Evolutionary conservation across 1,284 basidiomycete species (phyloP), one percentile per base, ranked within the genome.

Genomic region (Gastroboletus turbinatus): DNA sequence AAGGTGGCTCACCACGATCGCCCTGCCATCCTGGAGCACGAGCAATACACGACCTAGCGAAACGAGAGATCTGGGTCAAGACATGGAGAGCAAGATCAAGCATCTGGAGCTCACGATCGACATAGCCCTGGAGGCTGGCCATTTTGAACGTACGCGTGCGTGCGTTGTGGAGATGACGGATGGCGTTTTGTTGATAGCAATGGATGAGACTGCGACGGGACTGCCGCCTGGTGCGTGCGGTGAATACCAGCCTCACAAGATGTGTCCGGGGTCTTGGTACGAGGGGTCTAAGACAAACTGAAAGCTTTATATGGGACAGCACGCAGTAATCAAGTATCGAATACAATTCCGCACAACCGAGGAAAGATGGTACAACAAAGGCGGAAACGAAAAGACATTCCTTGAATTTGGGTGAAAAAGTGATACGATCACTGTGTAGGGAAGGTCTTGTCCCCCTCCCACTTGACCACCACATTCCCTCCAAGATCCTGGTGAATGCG

Each of bases 21-120:
- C 84, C 63, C 94, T 84, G 53, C 94, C 94, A 72, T 97, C 94
- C 78, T 96, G 94, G 35, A 95, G 87, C 62, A 96, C 82, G 65
- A 96, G 83, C 50, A 94, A 80, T 62, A 96, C 94, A 69, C 85
- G 88, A 69, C 86, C 70, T 72, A 14, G 36, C 21, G 13, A 43
- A 39, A 17, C 17, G 35, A 30, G n/a, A 29, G 23, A 11, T n/a
- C n/a, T n/a, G n/a, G 35, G 35, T 66, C 32, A 57, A 21, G 4
- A 49, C 19, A 43, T 4, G 39, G 19, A 17, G 67, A 39, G n/a
- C 43, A 9, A 45, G 33, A 54, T 62, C 43, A 5, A 40, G 10
- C 13, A 4, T 55, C 32, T 43, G 3, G 7, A 2, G 75, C 84
- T 64, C 61, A 88, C 89, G 87, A 78, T 92, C 90, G 70, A 93